Conservation (phyloP, 2,329 filamentous ascomycete species). For the Penicillium glabrum region DNA sequence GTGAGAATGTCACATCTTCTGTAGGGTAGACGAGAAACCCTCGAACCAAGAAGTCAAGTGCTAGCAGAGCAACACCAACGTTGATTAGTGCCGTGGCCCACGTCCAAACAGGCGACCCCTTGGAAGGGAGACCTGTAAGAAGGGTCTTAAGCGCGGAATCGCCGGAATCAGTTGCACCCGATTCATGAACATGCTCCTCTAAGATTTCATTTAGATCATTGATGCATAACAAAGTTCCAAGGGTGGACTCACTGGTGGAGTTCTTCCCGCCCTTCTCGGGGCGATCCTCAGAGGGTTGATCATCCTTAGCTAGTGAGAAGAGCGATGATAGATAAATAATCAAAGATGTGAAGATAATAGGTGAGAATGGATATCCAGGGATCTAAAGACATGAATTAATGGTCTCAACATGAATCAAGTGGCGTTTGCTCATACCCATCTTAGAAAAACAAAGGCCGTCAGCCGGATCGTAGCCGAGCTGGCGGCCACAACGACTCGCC, state of each 20-base stretch:
- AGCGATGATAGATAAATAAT: constrained; percentile 48
- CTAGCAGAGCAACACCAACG: constrained; percentile 64
- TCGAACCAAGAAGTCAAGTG: constrained; percentile 75
- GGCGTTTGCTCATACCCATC: constrained; percentile 39
- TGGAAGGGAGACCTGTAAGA: constrained; percentile 72
- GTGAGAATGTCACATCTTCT: constrained; percentile 77
- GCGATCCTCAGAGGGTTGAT: not conserved
- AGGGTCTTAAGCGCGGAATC: constrained; percentile 60
- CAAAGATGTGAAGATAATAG: constrained; percentile 42
- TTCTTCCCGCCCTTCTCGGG: constrained; percentile 5
- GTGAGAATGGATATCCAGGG: constrained; percentile 38
- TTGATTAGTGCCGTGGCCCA: constrained; percentile 72
- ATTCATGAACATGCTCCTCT: constrained; percentile 4
- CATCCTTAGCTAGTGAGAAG: constrained; percentile 18
- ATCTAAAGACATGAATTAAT: constrained; percentile 28
- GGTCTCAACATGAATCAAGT: not conserved
- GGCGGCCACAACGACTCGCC: constrained; percentile 30
- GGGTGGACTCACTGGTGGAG: constrained; percentile 6
- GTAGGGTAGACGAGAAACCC: constrained; percentile 68
- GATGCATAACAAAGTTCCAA: not conserved
- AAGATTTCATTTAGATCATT: not conserved
- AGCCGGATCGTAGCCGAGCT: constrained; percentile 41
- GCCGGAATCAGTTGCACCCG: constrained; percentile 6
- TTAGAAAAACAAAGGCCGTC: constrained; percentile 41
- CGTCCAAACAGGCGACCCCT: constrained; percentile 66